Conservation (phyloP, 106 monocot genomes). For the Cymbidium sinense region DNA sequence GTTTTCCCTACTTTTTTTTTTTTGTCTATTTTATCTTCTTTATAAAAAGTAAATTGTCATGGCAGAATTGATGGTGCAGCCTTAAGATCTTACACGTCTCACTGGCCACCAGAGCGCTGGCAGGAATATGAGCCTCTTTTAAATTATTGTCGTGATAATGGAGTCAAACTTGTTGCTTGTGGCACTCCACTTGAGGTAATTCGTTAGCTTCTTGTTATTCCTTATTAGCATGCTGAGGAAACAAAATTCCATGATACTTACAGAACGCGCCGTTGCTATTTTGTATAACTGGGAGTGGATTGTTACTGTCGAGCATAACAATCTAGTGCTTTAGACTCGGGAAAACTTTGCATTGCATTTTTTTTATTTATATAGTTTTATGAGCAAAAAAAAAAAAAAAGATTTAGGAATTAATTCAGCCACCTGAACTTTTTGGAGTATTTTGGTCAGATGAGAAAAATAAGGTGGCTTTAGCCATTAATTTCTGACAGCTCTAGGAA, state of each 20-base stretch:
- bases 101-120: constrained; percentile 84
- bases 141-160: constrained; percentile 82
- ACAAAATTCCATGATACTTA: neutral
- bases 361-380: neutral
- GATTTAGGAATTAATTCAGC: neutral
- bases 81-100: constrained; percentile 50
- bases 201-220: constrained; percentile 4
- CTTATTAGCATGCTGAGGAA: neutral
- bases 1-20: neutral
- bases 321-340: neutral
- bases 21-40: neutral
- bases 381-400: neutral
- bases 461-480: too few species aligned
- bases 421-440: neutral
- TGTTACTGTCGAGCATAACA: neutral
- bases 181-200: constrained; percentile 95
- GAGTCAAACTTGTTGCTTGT: constrained; percentile 83
- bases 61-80: constrained; percentile 69
- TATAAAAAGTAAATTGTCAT: constrained; percentile 18
- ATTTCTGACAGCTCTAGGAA: too few species aligned
- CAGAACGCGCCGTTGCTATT: neutral
- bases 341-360: constrained; percentile 1
- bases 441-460: neutral
- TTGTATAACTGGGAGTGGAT: neutral
- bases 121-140: constrained; percentile 94